Evolutionary conservation across 805 yeast genomes (phyloP).

Genomic region (Maudiozyma saulgeensis): DNA sequence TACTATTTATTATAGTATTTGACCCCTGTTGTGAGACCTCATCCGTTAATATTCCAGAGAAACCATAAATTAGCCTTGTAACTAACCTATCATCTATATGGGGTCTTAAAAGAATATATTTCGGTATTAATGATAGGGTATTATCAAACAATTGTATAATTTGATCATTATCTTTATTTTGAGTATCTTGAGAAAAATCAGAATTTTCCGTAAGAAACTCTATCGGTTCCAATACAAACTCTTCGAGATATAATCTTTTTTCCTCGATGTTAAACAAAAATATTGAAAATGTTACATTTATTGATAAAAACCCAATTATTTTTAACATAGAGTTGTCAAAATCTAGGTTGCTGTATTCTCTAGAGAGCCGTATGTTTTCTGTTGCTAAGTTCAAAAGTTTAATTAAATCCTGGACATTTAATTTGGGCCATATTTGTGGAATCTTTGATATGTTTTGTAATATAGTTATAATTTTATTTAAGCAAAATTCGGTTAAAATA

Average conservation of each 20-base stretch:
- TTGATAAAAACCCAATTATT: slow-evolving; percentile 27
- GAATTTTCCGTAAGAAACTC: slow-evolving; percentile 32
- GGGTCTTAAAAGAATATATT: slow-evolving; percentile 15
- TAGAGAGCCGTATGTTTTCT: slow-evolving; percentile 11
- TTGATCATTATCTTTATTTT: slow-evolving; percentile 4
- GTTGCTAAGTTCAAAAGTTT: slow-evolving; percentile 14
- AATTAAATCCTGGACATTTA: slow-evolving; percentile 7
- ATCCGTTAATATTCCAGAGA: slow-evolving; percentile 19
- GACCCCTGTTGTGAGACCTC: slow-evolving; percentile 7
- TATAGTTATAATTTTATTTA: slow-evolving; percentile 11
- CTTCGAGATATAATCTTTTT: slow-evolving; percentile 38
- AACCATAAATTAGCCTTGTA: slow-evolving; percentile 51
- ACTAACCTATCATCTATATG: slow-evolving; percentile 41
- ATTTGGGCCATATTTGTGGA: slow-evolving; percentile 6
- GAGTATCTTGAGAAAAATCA: slow-evolving; percentile 6
- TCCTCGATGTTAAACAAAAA: slow-evolving; percentile 35
- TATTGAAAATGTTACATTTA: slow-evolving; percentile 32
- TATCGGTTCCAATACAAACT: slow-evolving; percentile 34
- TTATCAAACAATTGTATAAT: slow-evolving; percentile 9
- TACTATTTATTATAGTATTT: slow-evolving; percentile 8
- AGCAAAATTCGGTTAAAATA: slow-evolving; percentile 9
- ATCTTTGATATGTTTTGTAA: slow-evolving; percentile 13
- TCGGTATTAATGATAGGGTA: slow-evolving; percentile 15
- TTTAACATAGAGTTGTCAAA: slow-evolving; percentile 8
- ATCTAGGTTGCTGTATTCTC: slow-evolving; percentile 2